Percentiles rank a stretch among this genome's conserved stretches.
These are phyloP conservation scores for Platanus orientalis DNA, from an alignment of 164 flowering plant species.

Conservation along the genomic window DNA sequence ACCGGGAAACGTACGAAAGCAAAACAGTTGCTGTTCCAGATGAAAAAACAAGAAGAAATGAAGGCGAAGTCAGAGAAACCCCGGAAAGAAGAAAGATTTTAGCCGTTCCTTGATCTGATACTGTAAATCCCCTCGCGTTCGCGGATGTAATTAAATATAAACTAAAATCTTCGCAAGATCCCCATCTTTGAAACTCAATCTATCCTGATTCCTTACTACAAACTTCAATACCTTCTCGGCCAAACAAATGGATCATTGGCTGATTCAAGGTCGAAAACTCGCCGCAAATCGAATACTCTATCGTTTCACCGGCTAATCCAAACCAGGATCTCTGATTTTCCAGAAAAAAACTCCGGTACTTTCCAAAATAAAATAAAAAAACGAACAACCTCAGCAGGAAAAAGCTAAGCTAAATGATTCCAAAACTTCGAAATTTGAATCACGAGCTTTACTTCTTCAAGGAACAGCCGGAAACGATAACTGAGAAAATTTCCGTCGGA, in stretches of 20 bases:
- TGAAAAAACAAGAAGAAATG: too few relatives aligned
- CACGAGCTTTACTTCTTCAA: neutral
- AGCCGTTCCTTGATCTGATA: neutral
- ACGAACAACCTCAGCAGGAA: too few relatives aligned
- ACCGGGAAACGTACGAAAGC: too few relatives aligned
- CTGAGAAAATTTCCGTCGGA: neutral
- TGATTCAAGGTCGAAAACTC: neutral
- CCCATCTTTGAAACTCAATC: neutral
- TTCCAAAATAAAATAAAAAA: neutral
- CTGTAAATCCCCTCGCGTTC: neutral
- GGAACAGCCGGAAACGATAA: neutral
- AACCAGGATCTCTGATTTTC: neutral
- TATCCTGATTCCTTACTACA: neutral
- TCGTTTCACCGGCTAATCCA: neutral
- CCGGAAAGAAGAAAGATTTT: neutral
- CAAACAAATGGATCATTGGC: neutral
- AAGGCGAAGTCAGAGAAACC: neutral
- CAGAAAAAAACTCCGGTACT: neutral
- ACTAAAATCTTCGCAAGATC: neutral
- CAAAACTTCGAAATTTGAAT: neutral
- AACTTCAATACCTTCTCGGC: neutral
- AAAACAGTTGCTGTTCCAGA: too few relatives aligned
- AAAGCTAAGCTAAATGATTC: neutral
- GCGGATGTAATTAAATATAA: neutral
- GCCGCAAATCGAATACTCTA: neutral